phyloP scores from a whole-genome alignment of 1,284 basidiomycete genomes.

The Cutaneotrichosporon cutaneum region DNA sequence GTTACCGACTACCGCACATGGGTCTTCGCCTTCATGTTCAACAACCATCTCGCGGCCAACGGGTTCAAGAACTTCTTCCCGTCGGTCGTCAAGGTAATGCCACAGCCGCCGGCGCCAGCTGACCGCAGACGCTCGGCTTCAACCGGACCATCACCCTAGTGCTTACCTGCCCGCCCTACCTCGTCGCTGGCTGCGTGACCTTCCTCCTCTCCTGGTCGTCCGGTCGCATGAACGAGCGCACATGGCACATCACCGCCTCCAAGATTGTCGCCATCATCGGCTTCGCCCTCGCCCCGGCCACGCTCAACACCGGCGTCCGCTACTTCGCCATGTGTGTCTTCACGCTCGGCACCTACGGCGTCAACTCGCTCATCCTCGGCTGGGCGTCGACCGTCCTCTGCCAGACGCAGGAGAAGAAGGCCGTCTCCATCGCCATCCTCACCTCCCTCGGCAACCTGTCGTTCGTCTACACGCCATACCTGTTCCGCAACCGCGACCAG shows the following conservation, averaged over 20 bases:
- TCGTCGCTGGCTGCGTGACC: slow-evolving; percentile 31
- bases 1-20: slow-evolving; percentile 35
- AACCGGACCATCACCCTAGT: slow-evolving; percentile 43
- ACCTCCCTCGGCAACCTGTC: slow-evolving; percentile 29
- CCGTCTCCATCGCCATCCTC: slow-evolving; percentile 33
- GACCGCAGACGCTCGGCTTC: slow-evolving; percentile 40
- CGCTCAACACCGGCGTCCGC: slow-evolving; percentile 35
- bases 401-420: slow-evolving; percentile 42
- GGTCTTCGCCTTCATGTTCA: slow-evolving; percentile 36
- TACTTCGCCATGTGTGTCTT: slow-evolving; percentile 38
- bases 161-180: slow-evolving; percentile 50
- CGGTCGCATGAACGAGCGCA: slow-evolving; percentile 32
- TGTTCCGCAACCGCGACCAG: slow-evolving; percentile 29
- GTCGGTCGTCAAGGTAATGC: slow-evolving; percentile 23
- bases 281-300: slow-evolving; percentile 36
- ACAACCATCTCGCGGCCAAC: slow-evolving; percentile 33
- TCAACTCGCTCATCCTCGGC: slow-evolving; percentile 39
- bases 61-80: slow-evolving; percentile 43
- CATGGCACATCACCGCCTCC: slow-evolving; percentile 34
- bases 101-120: slow-evolving; percentile 14
- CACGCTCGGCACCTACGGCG: slow-evolving; percentile 36
- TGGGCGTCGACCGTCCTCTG: slow-evolving; percentile 38
- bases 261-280: slow-evolving; percentile 34
- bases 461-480: slow-evolving; percentile 39
- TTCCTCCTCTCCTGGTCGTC: slow-evolving; percentile 32